phyloP scores from a whole-genome alignment of 1,139 yeast genomes.

The Saccharomycopsis hybrid region DNA sequence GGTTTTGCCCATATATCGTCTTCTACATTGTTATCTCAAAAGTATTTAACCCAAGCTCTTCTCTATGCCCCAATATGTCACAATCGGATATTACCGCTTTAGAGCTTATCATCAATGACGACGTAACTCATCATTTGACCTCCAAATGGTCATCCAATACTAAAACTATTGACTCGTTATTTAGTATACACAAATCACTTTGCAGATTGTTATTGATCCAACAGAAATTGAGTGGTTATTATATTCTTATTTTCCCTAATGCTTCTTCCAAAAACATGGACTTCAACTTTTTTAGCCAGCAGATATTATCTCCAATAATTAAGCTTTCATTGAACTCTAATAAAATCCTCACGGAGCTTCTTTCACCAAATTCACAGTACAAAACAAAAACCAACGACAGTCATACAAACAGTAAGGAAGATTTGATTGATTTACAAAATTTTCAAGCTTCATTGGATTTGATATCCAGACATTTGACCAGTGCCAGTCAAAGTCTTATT shows the following conservation, averaged over 20 bases:
- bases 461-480: neutral
- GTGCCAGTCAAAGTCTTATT: neutral
- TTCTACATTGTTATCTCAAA: too few relatives aligned
- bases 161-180: too few relatives aligned
- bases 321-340: too few relatives aligned
- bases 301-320: neutral
- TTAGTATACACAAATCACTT: neutral
- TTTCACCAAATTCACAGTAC: neutral
- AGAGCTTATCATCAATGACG: too few relatives aligned
- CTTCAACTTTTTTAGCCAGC: neutral
- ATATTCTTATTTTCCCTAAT: conserved; percentile 8
- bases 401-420: neutral
- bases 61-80: too few relatives aligned
- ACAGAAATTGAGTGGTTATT: conserved; percentile 8
- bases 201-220: conserved; percentile 2
- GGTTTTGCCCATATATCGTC: too few relatives aligned
- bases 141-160: too few relatives aligned
- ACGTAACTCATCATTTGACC: too few relatives aligned
- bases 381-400: neutral
- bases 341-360: too few relatives aligned
- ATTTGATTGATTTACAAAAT: neutral
- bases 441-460: neutral
- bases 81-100: too few relatives aligned
- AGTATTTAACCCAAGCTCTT: too few relatives aligned
- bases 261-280: conserved; percentile 4